Conservation (phyloP, 1,284 basidiomycete genomes). For the Violaceomyces palustris region DNA sequence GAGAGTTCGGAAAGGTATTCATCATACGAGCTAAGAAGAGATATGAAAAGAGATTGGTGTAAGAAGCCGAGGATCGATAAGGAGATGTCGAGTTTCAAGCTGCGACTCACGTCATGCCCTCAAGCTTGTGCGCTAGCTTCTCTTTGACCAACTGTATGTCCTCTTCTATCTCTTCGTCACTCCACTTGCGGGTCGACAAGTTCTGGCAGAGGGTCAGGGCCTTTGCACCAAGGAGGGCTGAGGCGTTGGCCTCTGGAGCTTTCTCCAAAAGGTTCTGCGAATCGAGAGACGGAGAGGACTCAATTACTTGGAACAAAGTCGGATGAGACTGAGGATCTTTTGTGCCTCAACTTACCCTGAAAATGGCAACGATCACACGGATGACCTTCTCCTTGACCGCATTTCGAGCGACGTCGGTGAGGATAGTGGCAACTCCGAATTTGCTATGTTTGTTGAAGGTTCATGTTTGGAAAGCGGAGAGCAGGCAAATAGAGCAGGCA, state of each 20-base stretch:
- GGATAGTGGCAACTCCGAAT: constrained; percentile 80
- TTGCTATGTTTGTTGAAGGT: too few species aligned
- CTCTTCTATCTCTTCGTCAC: constrained; percentile 81
- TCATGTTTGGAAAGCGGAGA: too few species aligned
- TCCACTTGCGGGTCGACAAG: constrained; percentile 79
- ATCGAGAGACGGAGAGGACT: too few species aligned
- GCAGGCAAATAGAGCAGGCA: too few species aligned
- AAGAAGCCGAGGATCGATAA: not conserved
- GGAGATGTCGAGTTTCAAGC: not conserved
- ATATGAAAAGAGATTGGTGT: not conserved
- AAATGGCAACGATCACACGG: constrained; percentile 86
- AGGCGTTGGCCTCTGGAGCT: constrained; percentile 75
- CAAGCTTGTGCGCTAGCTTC: constrained; percentile 73
- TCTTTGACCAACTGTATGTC: constrained; percentile 80
- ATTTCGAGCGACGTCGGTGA: constrained; percentile 77
- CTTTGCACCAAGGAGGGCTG: constrained; percentile 84
- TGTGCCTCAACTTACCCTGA: too few species aligned
- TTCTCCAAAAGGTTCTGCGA: constrained; percentile 73
- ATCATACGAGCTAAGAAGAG: constrained; percentile 72
- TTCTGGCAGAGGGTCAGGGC: constrained; percentile 81
- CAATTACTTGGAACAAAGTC: not conserved
- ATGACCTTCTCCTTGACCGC: constrained; percentile 98
- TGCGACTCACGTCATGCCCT: constrained; percentile 74
- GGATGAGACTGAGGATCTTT: constrained; percentile 39
- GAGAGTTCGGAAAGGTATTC: constrained; percentile 87